Evolutionary conservation across 306 rosid genomes (phyloP).

Genomic region (Medicago ruthenica): DNA sequence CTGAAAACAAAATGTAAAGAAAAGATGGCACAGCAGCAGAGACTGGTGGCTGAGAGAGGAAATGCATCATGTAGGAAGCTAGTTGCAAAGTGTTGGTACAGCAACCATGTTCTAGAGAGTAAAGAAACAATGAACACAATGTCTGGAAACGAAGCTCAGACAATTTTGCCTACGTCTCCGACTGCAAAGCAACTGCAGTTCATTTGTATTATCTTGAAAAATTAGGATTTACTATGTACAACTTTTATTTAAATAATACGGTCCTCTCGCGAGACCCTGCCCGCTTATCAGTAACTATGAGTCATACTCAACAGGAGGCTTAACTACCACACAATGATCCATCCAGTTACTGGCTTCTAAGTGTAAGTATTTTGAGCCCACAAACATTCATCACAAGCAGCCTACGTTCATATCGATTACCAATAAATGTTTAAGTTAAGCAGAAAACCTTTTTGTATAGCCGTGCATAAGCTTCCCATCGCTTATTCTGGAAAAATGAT

Average conservation of each 20-base stretch:
- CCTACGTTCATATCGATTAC: slow-evolving; percentile 2
- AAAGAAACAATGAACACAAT: too few relatives aligned
- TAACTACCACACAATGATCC: slow-evolving; percentile 30
- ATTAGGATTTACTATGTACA: too few relatives aligned
- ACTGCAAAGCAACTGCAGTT: too few relatives aligned
- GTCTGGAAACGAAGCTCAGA: too few relatives aligned
- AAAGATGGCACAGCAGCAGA: slow-evolving; percentile 30
- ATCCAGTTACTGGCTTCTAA: slow-evolving; percentile 29
- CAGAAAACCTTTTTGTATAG: slow-evolving; percentile 78
- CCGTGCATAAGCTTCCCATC: slow-evolving; percentile 93
- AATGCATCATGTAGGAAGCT: slow-evolving; percentile 22
- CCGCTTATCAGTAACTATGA: too few relatives aligned
- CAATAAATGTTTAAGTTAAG: slow-evolving; percentile 36
- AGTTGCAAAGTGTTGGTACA: not conserved
- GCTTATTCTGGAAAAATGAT: slow-evolving; percentile 72
- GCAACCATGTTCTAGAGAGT: too few relatives aligned
- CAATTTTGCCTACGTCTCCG: too few relatives aligned
- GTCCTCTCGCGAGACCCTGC: too few relatives aligned
- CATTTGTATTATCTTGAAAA: too few relatives aligned
- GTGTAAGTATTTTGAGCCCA: slow-evolving; percentile 16
- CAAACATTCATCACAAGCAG: slow-evolving; percentile 17
- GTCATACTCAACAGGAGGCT: not conserved
- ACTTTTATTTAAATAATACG: too few relatives aligned
- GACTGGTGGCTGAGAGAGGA: not conserved
- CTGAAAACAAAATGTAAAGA: slow-evolving; percentile 13